These are phyloP conservation scores for Pisolithus albus DNA, from an alignment of 768 basidiomycete genomes.

Conservation along the genomic window DNA sequence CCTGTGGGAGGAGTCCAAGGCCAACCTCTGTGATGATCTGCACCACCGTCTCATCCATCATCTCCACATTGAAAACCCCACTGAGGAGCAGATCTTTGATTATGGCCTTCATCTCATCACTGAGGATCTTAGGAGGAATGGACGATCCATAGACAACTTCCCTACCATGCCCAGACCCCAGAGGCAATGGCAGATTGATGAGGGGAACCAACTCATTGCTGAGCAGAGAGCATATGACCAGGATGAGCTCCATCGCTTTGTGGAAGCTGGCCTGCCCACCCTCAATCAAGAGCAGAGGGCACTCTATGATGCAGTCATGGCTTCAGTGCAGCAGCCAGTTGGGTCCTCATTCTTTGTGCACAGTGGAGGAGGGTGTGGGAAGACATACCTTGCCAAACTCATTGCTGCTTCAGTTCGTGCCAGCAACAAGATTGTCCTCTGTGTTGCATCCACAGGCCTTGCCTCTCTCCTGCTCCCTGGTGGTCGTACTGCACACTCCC, in stretches of 20 bases:
- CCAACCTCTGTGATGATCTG: too few relatives aligned
- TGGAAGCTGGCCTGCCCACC: slow-evolving; percentile 3
- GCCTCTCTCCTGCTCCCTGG: slow-evolving; percentile 37
- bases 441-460: slow-evolving; percentile 46
- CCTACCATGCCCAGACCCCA: not conserved
- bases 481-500: slow-evolving; percentile 41
- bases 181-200: slow-evolving; percentile 11
- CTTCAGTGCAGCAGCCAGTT: slow-evolving; percentile 13
- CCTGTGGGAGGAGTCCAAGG: too few relatives aligned
- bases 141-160: not conserved
- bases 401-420: slow-evolving; percentile 24
- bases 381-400: slow-evolving; percentile 38
- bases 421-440: slow-evolving; percentile 32
- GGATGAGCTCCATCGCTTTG: slow-evolving; percentile 5
- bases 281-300: slow-evolving; percentile 27
- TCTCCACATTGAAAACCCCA: too few relatives aligned
- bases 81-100: too few relatives aligned
- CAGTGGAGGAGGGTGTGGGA: slow-evolving; percentile 39
- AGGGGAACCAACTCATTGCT: slow-evolving; percentile 14
- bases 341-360: slow-evolving; percentile 31
- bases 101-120: too few relatives aligned
- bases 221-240: slow-evolving; percentile 4
- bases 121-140: too few relatives aligned
- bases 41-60: too few relatives aligned
- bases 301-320: slow-evolving; percentile 25